A percentile compares a stretch with the other conserved stretches of the same genome.
Evolutionary conservation across 2,329 filamentous ascomycete species (phyloP).

Genomic region (Proliferodiscus dingleyae): DNA sequence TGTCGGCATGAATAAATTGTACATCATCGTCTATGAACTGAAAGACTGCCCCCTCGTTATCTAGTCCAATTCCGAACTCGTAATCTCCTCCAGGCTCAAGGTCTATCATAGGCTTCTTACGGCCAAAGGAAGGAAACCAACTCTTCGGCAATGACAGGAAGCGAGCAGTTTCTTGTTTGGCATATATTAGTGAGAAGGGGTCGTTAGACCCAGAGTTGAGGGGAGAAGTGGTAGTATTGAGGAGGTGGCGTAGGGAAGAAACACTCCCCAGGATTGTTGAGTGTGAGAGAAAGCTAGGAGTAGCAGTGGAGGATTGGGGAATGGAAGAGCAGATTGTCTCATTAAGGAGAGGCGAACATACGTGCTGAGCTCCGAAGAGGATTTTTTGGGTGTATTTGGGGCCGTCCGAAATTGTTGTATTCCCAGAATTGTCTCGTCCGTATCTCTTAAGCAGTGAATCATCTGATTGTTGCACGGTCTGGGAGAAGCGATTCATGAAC

Average conservation of each 20-base stretch:
- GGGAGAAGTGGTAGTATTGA: slow-evolving; percentile 30
- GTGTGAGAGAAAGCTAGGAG: slow-evolving; percentile 45
- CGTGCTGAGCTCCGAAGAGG: slow-evolving; percentile 51
- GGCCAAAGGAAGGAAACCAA: slow-evolving; percentile 1
- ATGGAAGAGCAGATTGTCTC: slow-evolving; percentile 49
- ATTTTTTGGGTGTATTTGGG: slow-evolving; percentile 48
- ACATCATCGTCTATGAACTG: slow-evolving; percentile 18
- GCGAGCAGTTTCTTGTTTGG: slow-evolving; percentile 45
- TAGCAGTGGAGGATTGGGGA: slow-evolving; percentile 45
- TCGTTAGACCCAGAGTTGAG: slow-evolving; percentile 13
- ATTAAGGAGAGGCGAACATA: slow-evolving; percentile 39
- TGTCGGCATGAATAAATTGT: slow-evolving; percentile 20
- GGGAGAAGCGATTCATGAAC: slow-evolving; percentile 50
- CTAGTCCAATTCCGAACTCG: slow-evolving; percentile 23
- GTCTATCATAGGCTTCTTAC: not conserved
- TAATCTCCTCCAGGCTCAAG: slow-evolving; percentile 2
- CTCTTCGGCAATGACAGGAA: slow-evolving; percentile 18
- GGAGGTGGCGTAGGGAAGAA: slow-evolving; percentile 43
- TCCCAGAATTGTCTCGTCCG: slow-evolving; percentile 6
- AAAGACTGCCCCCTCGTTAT: slow-evolving; percentile 21
- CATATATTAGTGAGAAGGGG: slow-evolving; percentile 45
- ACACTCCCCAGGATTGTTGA: slow-evolving; percentile 47
- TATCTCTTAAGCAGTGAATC: slow-evolving; percentile 33
- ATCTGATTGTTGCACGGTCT: slow-evolving; percentile 44
- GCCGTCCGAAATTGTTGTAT: not conserved